phyloP scores from a whole-genome alignment of 768 basidiomycete genomes.

The Lanmaoa pseudosensibilis region DNA sequence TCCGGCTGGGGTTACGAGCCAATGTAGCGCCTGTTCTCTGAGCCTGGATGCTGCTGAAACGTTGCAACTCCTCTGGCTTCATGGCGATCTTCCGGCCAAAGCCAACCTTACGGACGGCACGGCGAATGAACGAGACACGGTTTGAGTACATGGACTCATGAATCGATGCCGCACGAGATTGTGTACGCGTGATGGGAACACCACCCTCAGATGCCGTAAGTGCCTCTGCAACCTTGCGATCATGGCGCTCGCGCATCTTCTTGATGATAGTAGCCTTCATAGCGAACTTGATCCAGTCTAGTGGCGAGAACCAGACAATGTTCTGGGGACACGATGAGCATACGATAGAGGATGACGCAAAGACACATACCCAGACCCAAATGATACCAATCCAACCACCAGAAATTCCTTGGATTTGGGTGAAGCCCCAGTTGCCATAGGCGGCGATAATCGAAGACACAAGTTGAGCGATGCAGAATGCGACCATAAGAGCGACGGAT shows the following conservation, averaged over 20 bases:
- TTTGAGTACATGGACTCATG: constrained; percentile 95
- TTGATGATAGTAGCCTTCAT: constrained; percentile 95
- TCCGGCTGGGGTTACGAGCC: constrained; percentile 73
- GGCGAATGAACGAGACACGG: constrained; percentile 90
- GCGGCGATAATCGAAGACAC: constrained; percentile 94
- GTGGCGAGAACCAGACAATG: constrained; percentile 93
- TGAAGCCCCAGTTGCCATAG: constrained; percentile 95
- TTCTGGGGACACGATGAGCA: constrained; percentile 51
- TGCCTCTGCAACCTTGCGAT: constrained; percentile 41
- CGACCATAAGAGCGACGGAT: constrained; percentile 81
- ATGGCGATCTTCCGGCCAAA: constrained; percentile 79
- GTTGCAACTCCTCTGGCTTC: constrained; percentile 81
- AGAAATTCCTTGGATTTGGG: constrained; percentile 72
- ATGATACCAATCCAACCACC: constrained; percentile 97
- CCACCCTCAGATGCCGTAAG: constrained; percentile 37
- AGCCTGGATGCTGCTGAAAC: constrained; percentile 87
- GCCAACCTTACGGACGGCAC: constrained; percentile 85
- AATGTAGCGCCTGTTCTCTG: constrained; percentile 73
- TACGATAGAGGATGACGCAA: not conserved
- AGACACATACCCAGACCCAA: constrained; percentile 84
- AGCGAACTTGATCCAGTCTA: constrained; percentile 94
- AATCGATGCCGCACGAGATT: constrained; percentile 84
- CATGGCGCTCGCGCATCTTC: constrained; percentile 67
- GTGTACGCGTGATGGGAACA: constrained; percentile 79
- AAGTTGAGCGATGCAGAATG: constrained; percentile 93